Conservation (phyloP, 352 stramenopile species). For the Pelagophyceae sp. region DNA sequence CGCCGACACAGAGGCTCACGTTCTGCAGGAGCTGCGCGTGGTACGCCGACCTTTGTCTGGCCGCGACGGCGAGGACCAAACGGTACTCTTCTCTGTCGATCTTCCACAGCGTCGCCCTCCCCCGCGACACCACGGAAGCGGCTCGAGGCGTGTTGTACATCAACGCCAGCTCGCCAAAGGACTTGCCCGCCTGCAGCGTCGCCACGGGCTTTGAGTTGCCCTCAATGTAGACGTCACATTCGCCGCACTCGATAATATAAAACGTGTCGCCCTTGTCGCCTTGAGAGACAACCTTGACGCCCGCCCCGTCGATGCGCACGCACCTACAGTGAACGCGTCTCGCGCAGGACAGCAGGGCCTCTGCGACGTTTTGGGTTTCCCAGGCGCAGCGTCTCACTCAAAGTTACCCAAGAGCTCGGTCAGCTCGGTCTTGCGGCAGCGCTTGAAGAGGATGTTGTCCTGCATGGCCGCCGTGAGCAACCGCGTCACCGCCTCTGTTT, state of each 20-base stretch:
- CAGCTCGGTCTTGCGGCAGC: not conserved
- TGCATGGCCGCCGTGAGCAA: not conserved
- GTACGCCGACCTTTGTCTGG: constrained; percentile 22
- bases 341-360: no score
- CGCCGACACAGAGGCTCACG: no score
- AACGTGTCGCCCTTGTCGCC: constrained; percentile 49
- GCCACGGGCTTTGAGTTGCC: not conserved
- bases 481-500: not conserved
- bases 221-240: constrained; percentile 44
- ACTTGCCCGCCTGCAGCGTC: constrained; percentile 27
- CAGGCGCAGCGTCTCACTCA: no score
- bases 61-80: constrained; percentile 42
- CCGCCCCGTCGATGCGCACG: not conserved
- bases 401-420: not conserved
- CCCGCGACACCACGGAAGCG: constrained; percentile 73
- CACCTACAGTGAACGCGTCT: no score
- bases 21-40: constrained; percentile 17
- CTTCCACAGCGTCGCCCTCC: constrained; percentile 74
- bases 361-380: no score
- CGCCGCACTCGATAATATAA: constrained; percentile 56
- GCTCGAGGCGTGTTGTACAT: constrained; percentile 90
- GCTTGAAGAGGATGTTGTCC: constrained; percentile 10
- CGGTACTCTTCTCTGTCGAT: constrained; percentile 64
- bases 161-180: constrained; percentile 91
- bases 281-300: constrained; percentile 41